These are phyloP conservation scores for Leptodontidium sp. DNA, from an alignment of 2,329 filamentous ascomycete species.

Conservation along the genomic window DNA sequence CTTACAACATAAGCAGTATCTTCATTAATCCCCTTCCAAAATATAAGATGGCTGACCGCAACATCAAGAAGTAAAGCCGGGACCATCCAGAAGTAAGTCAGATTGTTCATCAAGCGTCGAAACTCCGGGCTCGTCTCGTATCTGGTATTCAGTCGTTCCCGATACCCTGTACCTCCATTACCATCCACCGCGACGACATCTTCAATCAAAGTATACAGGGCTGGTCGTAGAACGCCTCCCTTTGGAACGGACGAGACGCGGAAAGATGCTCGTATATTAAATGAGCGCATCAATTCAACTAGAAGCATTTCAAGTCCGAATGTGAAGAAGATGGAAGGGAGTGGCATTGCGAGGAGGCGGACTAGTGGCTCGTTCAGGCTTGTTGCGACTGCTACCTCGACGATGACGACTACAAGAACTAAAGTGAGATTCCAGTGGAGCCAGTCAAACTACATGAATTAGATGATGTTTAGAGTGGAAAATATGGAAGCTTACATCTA, in stretches of 20 bases:
- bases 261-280: conserved; percentile 55
- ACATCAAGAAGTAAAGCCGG: conserved; percentile 13
- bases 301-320: conserved; percentile 59
- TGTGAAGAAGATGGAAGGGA: conserved; percentile 58
- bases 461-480: background rate
- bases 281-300: conserved; percentile 56
- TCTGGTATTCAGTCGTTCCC: conserved; percentile 58
- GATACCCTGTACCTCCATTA: conserved; percentile 59
- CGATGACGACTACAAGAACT: conserved; percentile 63
- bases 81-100: conserved; percentile 60
- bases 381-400: conserved; percentile 57
- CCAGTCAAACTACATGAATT: conserved; percentile 56
- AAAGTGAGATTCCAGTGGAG: conserved; percentile 65
- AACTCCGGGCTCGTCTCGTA: conserved; percentile 62
- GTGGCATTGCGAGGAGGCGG: conserved; percentile 61
- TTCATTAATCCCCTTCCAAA: conserved; percentile 17
- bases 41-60: conserved; percentile 14
- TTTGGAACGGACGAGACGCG: conserved; percentile 61
- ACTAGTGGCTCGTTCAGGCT: conserved; percentile 46
- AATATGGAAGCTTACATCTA: conserved; percentile 46
- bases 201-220: conserved; percentile 62
- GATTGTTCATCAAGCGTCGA: conserved; percentile 58
- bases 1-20: conserved; percentile 23
- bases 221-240: conserved; percentile 59
- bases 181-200: conserved; percentile 62